These are phyloP conservation scores for Tylopilus plumbeoviolaceoides DNA, from an alignment of 768 basidiomycete species.

Conservation along the genomic window DNA sequence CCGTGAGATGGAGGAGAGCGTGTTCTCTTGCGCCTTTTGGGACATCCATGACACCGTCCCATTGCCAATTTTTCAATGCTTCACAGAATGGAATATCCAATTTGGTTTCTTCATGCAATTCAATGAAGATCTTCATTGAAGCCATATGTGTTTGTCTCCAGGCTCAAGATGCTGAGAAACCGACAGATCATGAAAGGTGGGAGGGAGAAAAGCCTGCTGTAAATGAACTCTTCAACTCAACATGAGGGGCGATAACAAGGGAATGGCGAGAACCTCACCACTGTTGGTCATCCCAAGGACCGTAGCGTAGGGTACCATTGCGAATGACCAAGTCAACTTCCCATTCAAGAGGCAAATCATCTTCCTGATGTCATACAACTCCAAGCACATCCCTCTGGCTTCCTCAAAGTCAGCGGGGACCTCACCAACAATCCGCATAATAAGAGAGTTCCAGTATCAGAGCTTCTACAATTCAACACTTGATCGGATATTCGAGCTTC, in stretches of 20 bases:
- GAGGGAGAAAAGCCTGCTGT: conserved; percentile 81
- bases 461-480: no score
- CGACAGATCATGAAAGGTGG: conserved; percentile 62
- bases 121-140: conserved; percentile 75
- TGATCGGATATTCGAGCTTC: no score
- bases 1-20: no score
- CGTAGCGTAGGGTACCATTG: conserved; percentile 76
- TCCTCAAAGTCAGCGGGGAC: conserved; percentile 87
- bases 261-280: conserved; percentile 41
- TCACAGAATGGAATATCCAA: conserved; percentile 47
- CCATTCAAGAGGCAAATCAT: conserved; percentile 88
- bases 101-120: conserved; percentile 72
- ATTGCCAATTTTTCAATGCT: conserved; percentile 98
- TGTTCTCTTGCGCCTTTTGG: conserved; percentile 45
- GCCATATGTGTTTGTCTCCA: conserved; percentile 83
- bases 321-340: conserved; percentile 84
- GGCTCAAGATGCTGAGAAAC: conserved; percentile 57
- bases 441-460: no score
- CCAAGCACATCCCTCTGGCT: conserved; percentile 45
- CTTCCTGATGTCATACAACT: conserved; percentile 77
- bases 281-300: conserved; percentile 96
- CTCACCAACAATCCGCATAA: no score
- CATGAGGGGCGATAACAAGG: not conserved
- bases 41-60: conserved; percentile 59
- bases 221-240: conserved; percentile 54